These are phyloP conservation scores for Magnusiomyces tetraspermus DNA, from an alignment of 1,139 yeast genomes.

Conservation along the genomic window DNA sequence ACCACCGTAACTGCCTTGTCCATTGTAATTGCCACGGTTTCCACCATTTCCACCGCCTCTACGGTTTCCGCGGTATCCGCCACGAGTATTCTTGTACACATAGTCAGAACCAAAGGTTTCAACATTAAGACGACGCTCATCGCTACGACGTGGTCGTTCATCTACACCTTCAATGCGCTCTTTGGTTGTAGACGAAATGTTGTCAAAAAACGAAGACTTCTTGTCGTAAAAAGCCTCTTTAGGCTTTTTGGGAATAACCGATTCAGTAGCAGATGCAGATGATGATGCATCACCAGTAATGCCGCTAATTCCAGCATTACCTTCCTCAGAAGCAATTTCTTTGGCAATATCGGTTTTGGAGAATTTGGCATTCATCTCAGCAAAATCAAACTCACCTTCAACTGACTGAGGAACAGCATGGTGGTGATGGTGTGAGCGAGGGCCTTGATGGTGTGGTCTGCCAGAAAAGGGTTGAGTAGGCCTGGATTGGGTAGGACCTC, in stretches of 20 bases:
- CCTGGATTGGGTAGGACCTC: background rate
- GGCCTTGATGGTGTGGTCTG: background rate
- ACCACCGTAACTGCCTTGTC: slow-evolving; percentile 6
- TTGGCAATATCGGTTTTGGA: slow-evolving; percentile 20
- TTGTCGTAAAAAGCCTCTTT: slow-evolving; percentile 46
- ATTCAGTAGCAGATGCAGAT: background rate
- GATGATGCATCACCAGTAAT: background rate
- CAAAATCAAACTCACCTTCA: slow-evolving; percentile 52
- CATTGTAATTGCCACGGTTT: slow-evolving; percentile 5
- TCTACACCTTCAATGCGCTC: slow-evolving; percentile 30
- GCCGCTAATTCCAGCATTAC: background rate
- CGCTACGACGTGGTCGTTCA: slow-evolving; percentile 46
- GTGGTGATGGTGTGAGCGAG: background rate
- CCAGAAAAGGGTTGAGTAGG: slow-evolving; percentile 1
- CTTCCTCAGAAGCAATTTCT: background rate
- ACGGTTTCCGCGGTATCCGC: slow-evolving; percentile 32
- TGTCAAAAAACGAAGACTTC: slow-evolving; percentile 72
- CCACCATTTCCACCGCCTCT: slow-evolving; percentile 32
- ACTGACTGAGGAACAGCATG: background rate
- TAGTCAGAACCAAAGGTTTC: slow-evolving; percentile 58
- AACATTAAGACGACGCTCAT: slow-evolving; percentile 50
- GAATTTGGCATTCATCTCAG: slow-evolving; percentile 55
- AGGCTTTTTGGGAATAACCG: slow-evolving; percentile 18
- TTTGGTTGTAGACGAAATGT: slow-evolving; percentile 49
- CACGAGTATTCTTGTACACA: slow-evolving; percentile 21